phyloP scores from a whole-genome alignment of 1,284 basidiomycete species.

The Neotropicomus parvogracilis region DNA sequence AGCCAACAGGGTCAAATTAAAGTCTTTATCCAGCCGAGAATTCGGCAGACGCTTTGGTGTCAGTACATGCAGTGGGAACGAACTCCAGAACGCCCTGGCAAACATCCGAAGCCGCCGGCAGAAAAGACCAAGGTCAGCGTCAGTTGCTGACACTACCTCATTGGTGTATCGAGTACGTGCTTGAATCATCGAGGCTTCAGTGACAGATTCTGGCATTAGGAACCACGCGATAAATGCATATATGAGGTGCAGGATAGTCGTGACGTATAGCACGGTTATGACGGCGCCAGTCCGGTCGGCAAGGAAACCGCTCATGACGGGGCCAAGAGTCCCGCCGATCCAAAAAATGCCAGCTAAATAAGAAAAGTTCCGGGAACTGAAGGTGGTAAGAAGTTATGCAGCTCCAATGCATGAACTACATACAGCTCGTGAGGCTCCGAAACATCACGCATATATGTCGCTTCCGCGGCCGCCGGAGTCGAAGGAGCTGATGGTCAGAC shows the following conservation, averaged over 20 bases:
- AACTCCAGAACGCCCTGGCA: background rate
- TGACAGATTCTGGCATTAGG: background rate
- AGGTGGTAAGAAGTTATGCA: background rate
- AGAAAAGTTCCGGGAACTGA: background rate
- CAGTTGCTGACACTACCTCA: background rate
- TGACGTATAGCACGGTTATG: background rate
- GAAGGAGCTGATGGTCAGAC: too few relatives aligned
- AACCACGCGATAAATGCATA: background rate
- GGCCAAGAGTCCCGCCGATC: background rate
- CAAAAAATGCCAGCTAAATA: background rate
- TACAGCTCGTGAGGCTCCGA: background rate
- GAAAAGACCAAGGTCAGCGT: background rate
- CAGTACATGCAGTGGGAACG: background rate
- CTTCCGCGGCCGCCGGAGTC: background rate
- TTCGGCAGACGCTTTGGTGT: background rate
- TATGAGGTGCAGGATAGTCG: background rate
- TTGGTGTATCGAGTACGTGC: background rate
- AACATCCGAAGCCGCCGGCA: background rate
- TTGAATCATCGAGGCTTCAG: background rate
- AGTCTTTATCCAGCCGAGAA: background rate
- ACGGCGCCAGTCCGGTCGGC: background rate
- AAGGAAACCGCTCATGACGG: background rate
- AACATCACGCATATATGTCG: background rate
- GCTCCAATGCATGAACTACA: background rate
- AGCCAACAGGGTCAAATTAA: background rate